A percentile compares a stretch with the other conserved stretches of the same genome.
Conservation (phyloP, 176 grass and related monocot species). For the Elaeis guineensis region DNA sequence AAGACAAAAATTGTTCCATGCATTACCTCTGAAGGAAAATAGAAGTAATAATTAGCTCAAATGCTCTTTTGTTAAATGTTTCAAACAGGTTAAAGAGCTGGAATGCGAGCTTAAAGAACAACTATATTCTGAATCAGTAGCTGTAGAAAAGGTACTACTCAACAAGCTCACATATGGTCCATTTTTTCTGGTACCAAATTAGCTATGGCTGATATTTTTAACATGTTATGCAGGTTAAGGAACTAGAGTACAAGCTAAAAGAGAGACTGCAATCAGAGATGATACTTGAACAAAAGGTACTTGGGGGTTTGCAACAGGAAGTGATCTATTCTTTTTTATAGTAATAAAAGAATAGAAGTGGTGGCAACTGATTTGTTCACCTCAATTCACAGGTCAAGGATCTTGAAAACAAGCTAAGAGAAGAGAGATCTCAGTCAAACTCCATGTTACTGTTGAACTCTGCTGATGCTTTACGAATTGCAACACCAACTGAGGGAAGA, state of each 20-base stretch:
- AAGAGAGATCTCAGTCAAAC: slow-evolving; percentile 6
- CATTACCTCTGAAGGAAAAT: no score
- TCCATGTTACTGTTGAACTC: slow-evolving; percentile 16
- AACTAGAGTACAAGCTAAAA: slow-evolving; percentile 53
- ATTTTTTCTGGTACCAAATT: not conserved
- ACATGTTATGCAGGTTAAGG: slow-evolving; percentile 36
- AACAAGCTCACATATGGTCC: not conserved
- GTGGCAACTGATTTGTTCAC: not conserved
- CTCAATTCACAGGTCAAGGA: slow-evolving; percentile 53
- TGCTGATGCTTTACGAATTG: slow-evolving; percentile 1
- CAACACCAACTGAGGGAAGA: slow-evolving; percentile 31
- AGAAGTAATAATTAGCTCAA: no score
- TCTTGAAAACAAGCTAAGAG: slow-evolving; percentile 46
- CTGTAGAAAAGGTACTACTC: slow-evolving; percentile 32
- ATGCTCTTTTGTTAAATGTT: not conserved
- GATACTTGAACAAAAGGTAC: slow-evolving; percentile 48
- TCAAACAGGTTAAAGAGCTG: slow-evolving; percentile 50
- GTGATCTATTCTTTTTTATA: no score
- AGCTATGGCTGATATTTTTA: not conserved
- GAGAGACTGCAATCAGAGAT: slow-evolving; percentile 46
- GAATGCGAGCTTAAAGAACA: slow-evolving; percentile 54
- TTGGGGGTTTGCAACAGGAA: not conserved
- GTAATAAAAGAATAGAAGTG: not conserved
- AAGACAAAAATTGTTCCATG: not conserved
- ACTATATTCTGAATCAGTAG: slow-evolving; percentile 36